Evolutionary conservation across 1,284 basidiomycete genomes (phyloP).

Genomic region (Apiotrichum siamense): DNA sequence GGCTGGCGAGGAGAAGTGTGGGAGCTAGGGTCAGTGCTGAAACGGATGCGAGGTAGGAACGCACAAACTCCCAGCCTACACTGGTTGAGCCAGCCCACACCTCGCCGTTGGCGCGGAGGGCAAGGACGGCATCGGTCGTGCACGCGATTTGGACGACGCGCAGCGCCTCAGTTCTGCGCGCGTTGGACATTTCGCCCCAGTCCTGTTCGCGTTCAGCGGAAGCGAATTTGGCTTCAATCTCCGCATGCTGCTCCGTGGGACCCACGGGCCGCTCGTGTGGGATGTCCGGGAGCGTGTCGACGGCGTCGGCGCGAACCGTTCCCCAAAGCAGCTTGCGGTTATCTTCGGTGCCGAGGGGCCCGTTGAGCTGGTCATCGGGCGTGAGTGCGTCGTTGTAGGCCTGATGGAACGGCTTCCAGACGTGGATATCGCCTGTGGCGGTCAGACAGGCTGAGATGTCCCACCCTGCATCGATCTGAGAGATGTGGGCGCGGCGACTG

Average conservation of each 20-base stretch:
- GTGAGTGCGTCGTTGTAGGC: constrained; percentile 35
- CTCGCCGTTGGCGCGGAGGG: constrained; percentile 55
- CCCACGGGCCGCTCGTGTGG: constrained; percentile 18
- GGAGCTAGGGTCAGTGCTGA: constrained; percentile 23
- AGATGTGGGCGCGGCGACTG: constrained; percentile 27
- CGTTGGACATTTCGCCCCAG: background rate
- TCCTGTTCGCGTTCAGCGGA: background rate
- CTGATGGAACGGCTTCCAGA: constrained; percentile 61
- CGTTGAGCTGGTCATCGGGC: constrained; percentile 45
- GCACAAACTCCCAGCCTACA: constrained; percentile 54
- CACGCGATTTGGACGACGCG: constrained; percentile 71
- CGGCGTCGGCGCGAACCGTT: constrained; percentile 23
- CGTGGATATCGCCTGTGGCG: constrained; percentile 60
- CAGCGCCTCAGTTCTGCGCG: constrained; percentile 38
- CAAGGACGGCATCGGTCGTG: constrained; percentile 61
- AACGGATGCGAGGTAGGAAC: constrained; percentile 21
- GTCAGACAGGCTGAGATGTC: constrained; percentile 63
- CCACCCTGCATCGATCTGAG: constrained; percentile 74
- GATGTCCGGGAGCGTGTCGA: constrained; percentile 9
- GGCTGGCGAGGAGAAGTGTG: constrained; percentile 34
- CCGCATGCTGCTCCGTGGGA: constrained; percentile 43
- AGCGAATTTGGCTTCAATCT: constrained; percentile 56
- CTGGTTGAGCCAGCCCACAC: constrained; percentile 30
- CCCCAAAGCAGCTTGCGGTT: constrained; percentile 43
- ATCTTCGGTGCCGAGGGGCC: constrained; percentile 31